These are phyloP conservation scores for Letharia columbiana DNA, from an alignment of 495 filamentous ascomycete genomes.

Conservation along the genomic window DNA sequence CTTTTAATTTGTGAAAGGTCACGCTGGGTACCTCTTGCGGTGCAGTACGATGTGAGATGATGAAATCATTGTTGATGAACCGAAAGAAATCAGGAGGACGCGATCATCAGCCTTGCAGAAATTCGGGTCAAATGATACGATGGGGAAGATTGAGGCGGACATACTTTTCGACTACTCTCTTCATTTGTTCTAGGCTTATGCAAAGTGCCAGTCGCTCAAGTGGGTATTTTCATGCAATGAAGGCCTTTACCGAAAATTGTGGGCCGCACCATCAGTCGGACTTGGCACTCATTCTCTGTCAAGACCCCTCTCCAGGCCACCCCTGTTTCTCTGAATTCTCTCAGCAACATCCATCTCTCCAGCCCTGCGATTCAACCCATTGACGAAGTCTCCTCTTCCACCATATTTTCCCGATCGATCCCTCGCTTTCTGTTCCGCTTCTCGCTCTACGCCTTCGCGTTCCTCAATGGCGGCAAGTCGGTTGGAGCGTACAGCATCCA, in stretches of 20 bases:
- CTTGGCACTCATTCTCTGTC: conserved; percentile 7
- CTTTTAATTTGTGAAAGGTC: conserved; percentile 10
- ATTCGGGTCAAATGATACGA: neutral
- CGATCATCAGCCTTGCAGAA: neutral
- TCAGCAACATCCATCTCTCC: conserved; percentile 49
- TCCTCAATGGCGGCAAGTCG: conserved; percentile 60
- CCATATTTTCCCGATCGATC: conserved; percentile 49
- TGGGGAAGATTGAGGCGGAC: neutral
- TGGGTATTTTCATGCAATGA: neutral
- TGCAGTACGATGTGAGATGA: neutral
- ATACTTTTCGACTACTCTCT: neutral
- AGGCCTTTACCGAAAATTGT: neutral
- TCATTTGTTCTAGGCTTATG: neutral
- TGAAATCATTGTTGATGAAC: neutral
- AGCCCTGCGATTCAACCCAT: conserved; percentile 49
- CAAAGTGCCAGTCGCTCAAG: neutral
- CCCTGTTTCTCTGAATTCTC: conserved; percentile 46
- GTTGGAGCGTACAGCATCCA: conserved; percentile 65
- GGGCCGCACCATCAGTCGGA: neutral
- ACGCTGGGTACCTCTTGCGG: neutral
- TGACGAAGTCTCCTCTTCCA: conserved; percentile 54
- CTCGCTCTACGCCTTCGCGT: conserved; percentile 52
- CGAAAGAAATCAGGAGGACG: too few species aligned
- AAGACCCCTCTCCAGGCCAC: conserved; percentile 34
- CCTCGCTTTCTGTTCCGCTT: conserved; percentile 54